Evolutionary conservation across 805 yeast genomes (phyloP).

Genomic region (Cyberlindnera maritima): DNA sequence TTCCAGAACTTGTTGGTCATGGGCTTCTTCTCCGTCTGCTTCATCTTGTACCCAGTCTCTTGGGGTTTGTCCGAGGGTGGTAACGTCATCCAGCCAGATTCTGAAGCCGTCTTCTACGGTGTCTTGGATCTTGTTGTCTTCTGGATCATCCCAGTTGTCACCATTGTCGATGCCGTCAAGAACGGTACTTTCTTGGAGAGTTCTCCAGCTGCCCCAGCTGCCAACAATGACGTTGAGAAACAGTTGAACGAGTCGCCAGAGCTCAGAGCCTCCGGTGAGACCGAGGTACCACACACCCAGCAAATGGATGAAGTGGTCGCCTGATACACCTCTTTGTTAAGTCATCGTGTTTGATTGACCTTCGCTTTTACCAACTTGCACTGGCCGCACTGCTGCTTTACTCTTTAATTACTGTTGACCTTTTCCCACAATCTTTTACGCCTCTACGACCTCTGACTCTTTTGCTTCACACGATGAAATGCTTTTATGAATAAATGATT

Average conservation of each 20-base stretch:
- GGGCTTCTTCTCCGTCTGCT: constrained; percentile 32
- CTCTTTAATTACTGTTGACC: background rate
- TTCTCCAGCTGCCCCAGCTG: constrained; percentile 7
- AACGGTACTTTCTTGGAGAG: constrained; percentile 18
- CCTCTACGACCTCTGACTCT: background rate
- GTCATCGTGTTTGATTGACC: background rate
- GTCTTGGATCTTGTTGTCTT: constrained; percentile 45
- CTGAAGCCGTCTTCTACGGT: constrained; percentile 56
- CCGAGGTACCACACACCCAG: constrained; percentile 24
- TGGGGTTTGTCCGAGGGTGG: constrained; percentile 60
- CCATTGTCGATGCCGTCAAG: constrained; percentile 21
- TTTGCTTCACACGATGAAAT: background rate
- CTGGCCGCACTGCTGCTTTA: background rate
- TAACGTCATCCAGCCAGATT: constrained; percentile 49
- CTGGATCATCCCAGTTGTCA: constrained; percentile 38
- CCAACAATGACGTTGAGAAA: constrained; percentile 18
- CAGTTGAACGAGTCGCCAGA: constrained; percentile 16
- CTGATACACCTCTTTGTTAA: background rate
- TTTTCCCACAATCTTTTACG: background rate
- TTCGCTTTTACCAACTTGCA: background rate
- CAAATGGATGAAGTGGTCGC: background rate
- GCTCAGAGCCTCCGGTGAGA: constrained; percentile 34
- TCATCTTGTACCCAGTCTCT: constrained; percentile 43
- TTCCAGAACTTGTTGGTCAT: constrained; percentile 10
- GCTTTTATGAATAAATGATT: background rate